phyloP scores from a whole-genome alignment of 1,139 yeast species.

The Blastobotrys serpentis region DNA sequence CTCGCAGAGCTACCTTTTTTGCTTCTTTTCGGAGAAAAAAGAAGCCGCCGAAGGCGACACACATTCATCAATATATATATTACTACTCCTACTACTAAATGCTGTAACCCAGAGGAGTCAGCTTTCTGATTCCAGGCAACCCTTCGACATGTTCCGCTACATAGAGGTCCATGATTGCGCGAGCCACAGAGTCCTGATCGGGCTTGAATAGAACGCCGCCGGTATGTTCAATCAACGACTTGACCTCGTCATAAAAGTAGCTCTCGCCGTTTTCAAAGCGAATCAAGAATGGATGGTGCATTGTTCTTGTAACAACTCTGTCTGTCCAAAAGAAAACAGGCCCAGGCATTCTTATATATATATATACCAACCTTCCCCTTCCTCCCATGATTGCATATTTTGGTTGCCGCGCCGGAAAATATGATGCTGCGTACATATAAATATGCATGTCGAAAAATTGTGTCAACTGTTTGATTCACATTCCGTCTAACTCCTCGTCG shows the following conservation, averaged over 20 bases:
- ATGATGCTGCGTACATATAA: too few species aligned
- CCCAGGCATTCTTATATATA: too few species aligned
- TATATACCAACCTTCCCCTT: too few species aligned
- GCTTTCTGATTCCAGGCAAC: background rate
- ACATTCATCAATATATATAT: too few species aligned
- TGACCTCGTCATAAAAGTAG: background rate
- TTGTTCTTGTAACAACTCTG: too few species aligned
- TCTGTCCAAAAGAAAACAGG: too few species aligned
- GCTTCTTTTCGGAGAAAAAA: background rate
- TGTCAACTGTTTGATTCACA: too few species aligned
- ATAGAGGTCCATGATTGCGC: slow-evolving; percentile 3
- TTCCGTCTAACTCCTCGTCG: slow-evolving; percentile 8
- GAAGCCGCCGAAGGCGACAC: background rate
- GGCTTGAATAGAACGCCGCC: slow-evolving; percentile 7
- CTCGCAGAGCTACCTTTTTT: too few species aligned
- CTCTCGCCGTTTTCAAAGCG: background rate
- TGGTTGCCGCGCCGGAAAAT: too few species aligned
- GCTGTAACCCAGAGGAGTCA: slow-evolving; percentile 3
- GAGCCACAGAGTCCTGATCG: slow-evolving; percentile 8
- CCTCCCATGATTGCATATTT: too few species aligned
- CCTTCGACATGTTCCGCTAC: slow-evolving; percentile 2
- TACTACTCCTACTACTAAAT: background rate
- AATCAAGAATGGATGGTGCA: slow-evolving; percentile 6
- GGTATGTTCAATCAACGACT: background rate
- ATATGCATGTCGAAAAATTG: too few species aligned